Percentiles rank a stretch among this genome's conserved stretches.
Conservation (phyloP, 805 yeast species). For the Candida ortonii region DNA sequence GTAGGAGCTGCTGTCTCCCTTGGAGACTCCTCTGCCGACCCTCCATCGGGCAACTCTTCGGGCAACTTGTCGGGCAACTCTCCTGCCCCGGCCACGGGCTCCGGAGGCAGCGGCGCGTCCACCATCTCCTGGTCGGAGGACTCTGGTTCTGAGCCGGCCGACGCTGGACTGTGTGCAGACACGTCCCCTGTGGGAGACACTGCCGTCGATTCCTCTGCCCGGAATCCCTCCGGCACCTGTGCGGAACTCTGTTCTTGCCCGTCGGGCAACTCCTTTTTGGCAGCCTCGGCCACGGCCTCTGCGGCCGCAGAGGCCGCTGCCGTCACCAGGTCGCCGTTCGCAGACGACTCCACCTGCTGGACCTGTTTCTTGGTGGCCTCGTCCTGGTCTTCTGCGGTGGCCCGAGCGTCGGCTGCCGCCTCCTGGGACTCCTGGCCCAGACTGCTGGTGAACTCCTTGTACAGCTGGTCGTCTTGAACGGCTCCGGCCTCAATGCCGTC, state of each 20-base stretch:
- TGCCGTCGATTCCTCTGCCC: no score
- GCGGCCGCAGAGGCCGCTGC: constrained; percentile 8
- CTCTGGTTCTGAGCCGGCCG: no score
- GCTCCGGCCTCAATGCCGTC: constrained; percentile 41
- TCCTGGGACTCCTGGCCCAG: constrained; percentile 7
- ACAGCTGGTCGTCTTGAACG: constrained; percentile 35
- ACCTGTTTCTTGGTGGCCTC: constrained; percentile 3
- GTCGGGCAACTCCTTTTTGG: no score
- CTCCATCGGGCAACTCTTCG: constrained; percentile 7
- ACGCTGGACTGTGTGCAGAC: no score
- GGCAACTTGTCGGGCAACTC: constrained; percentile 8
- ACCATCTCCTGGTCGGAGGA: constrained; percentile 18
- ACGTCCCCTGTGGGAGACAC: no score
- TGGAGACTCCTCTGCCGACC: constrained; percentile 3
- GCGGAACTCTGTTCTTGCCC: no score
- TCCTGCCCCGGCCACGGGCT: constrained; percentile 6
- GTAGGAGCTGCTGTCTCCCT: constrained; percentile 18
- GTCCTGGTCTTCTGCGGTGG: constrained; percentile 4
- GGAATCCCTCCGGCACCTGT: no score
- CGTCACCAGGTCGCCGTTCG: constrained; percentile 4
- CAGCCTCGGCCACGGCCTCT: no score
- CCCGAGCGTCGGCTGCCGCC: constrained; percentile 12
- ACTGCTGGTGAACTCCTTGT: constrained; percentile 25
- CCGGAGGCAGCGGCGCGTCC: constrained; percentile 17
- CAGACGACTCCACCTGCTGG: constrained; percentile 1